Evolutionary conservation across 2,329 filamentous ascomycete species (phyloP), one percentile per base, ranked within the genome.

Genomic region (Pseudogymnoascus sp.): DNA sequence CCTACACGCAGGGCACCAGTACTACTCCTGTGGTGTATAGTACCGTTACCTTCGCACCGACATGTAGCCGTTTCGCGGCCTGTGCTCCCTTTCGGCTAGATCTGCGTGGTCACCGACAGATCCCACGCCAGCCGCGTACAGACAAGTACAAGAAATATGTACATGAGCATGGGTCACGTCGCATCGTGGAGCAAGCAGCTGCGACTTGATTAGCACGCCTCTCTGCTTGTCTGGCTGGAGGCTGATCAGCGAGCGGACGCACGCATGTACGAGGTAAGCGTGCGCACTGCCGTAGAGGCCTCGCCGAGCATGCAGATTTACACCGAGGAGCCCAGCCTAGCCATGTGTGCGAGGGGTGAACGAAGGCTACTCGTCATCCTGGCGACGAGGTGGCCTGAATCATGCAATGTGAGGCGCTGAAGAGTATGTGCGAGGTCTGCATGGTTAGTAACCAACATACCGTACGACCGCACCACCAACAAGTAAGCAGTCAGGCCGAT

Each of bases 41-140:
- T 37, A 23, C 10, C 4, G 41, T 23, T 43, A 43, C 41, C 12
- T 49, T 26, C 26, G 3, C 43, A 16, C 43, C 43, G 43, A 52
- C 43, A 23, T 52, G 43, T 31, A 29, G 43, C 23, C 43, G 43
- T 52, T 52, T 52, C 43, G 43, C 43, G 43, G 43, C 43, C 43
- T 52, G 43, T 52, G 43, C 43, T 52, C 23, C 12, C 23, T 14
- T 52, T 2, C 43, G 43, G 43, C 43, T 52, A 52, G 43, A 52
- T 52, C 43, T 52, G 43, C 43, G 43, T 52, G 43, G 43, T 52
- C 43, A 31, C 43, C 43, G 23, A 52, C 43, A 52, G 43, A 52
- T 52, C 23, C 43, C 43, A 29, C 23, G 43, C 23, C 23, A 52
- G 43, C 43, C 43, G 23, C 23, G 43, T 43, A 43, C 39, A 21